Conservation (phyloP, 192 early-diverging fungal species). For the Coemansia nantahalensis region DNA sequence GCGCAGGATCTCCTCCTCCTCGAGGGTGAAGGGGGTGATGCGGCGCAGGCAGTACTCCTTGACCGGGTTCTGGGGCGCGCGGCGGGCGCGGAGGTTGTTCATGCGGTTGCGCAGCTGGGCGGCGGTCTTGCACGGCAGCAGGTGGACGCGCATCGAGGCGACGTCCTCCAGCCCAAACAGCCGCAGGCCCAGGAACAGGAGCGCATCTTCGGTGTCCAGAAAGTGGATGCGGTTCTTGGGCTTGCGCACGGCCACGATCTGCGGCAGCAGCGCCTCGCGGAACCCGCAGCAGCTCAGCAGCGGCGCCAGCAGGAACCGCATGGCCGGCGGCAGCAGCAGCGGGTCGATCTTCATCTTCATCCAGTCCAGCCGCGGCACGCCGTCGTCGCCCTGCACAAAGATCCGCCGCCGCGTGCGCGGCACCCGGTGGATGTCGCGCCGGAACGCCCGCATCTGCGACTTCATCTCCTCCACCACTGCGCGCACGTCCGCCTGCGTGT, state of each 20-base stretch:
- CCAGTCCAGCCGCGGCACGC: conserved; percentile 45
- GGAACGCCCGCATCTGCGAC: conserved; percentile 31
- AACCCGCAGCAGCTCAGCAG: conserved; percentile 35
- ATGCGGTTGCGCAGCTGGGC: conserved; percentile 54
- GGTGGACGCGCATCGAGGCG: conserved; percentile 46
- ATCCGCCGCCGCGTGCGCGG: conserved; percentile 36
- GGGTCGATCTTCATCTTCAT: conserved; percentile 38
- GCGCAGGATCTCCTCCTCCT: conserved; percentile 52
- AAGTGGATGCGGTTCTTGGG: conserved; percentile 56
- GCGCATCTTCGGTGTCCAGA: conserved; percentile 43
- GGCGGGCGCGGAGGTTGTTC: conserved; percentile 44
- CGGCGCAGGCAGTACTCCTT: conserved; percentile 49
- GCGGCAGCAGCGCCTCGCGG: conserved; percentile 37
- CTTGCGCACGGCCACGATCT: conserved; percentile 45
- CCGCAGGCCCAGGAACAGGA: conserved; percentile 45
- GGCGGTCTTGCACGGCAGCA: conserved; percentile 54
- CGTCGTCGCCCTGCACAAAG: conserved; percentile 48
- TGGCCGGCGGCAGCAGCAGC: conserved; percentile 21
- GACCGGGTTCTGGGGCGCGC: conserved; percentile 39
- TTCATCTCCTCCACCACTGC: conserved; percentile 30
- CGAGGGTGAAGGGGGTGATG: conserved; percentile 52
- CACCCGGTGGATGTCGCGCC: conserved; percentile 46
- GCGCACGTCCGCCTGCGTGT: conserved; percentile 25
- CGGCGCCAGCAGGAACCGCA: conserved; percentile 31
- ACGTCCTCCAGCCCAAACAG: conserved; percentile 53